Evolutionary conservation across 345 rosid genomes (phyloP), one percentile per base, ranked within the genome.

Genomic region (Zanthoxylum bungeanum): DNA sequence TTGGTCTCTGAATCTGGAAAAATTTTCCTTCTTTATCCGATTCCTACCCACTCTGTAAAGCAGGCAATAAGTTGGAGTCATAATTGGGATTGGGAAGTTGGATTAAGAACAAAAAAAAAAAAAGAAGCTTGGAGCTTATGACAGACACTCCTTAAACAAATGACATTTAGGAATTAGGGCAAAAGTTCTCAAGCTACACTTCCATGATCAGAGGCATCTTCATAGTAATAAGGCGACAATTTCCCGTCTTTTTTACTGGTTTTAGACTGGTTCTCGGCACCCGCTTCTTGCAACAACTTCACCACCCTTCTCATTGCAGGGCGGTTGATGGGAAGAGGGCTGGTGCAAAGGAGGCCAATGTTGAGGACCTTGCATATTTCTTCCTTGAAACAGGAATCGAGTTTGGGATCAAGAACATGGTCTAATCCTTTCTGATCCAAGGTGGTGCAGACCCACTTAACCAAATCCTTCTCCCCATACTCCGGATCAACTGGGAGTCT

Each of bases 251-350:
- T 92, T 75, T 77, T 79, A 25, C 40, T 71, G 22, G 76, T 69
- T 66, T 75, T 83, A 0, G 47, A 60, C 4, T 57, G 80, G 34
- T 77, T 85, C 19, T 85, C 89, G 0, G 81, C 79, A 1, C 90
- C 84, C 10, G 85, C 79, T 82, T 91, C 99, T 67, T 86, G 99
- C 79, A 96, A 77, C 87, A 89, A 67, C 77, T 93, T 96, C 52
- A 93, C 97, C 49, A 96, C 97, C 70, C 98, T 85, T 73, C 98
- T 88, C 99, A 96, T 96, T 0, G 99, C 84, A 0, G 99, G 99
- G 10, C 98, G 97, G 84, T 91, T 93, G 68, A 93, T 89, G 2
- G 99, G 98, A 39, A 93, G 86, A 0, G 97, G 93, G 72, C 84
- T 91, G 0, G 98, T 96, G 79, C 98, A 96, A 30, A 82, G 92